Conservation (phyloP, 2,329 filamentous ascomycete genomes). For the Simplicillium aogashimaense region DNA sequence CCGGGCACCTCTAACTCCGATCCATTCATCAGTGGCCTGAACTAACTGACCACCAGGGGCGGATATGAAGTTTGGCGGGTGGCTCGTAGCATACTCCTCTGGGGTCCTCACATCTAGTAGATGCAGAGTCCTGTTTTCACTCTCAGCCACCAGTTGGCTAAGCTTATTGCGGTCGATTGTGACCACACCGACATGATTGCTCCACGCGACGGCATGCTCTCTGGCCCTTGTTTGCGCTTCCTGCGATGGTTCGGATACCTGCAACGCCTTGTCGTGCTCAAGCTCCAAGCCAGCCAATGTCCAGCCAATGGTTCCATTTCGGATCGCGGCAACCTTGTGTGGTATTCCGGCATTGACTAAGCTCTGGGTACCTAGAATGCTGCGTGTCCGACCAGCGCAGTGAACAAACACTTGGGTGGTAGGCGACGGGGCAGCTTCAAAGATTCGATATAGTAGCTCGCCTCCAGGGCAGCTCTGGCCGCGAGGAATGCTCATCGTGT, state of each 20-base stretch:
- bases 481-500: slow-evolving; percentile 20
- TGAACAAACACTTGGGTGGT: slow-evolving; percentile 18
- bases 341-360: slow-evolving; percentile 15
- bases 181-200: too few relatives aligned
- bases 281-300: slow-evolving; percentile 16
- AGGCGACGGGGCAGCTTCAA: slow-evolving; percentile 15
- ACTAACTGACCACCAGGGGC: slow-evolving; percentile 20
- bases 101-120: slow-evolving; percentile 19
- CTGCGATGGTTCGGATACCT: too few relatives aligned
- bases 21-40: slow-evolving; percentile 20
- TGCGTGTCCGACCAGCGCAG: slow-evolving; percentile 20
- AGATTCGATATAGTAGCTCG: slow-evolving; percentile 18
- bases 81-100: slow-evolving; percentile 14
- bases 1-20: slow-evolving; percentile 18
- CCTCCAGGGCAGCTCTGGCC: slow-evolving; percentile 20
- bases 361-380: slow-evolving; percentile 18
- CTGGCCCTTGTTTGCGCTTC: too few relatives aligned
- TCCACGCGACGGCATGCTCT: too few relatives aligned
- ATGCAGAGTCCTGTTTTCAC: slow-evolving; percentile 13
- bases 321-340: slow-evolving; percentile 17
- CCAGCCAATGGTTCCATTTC: slow-evolving; percentile 21
- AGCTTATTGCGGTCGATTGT: slow-evolving; percentile 6
- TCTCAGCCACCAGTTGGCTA: slow-evolving; percentile 7
- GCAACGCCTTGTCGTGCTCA: slow-evolving; percentile 11
- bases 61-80: slow-evolving; percentile 15